These are phyloP conservation scores for Amphibolis antarctica DNA, from an alignment of 106 monocot genomes.

Conservation along the genomic window DNA sequence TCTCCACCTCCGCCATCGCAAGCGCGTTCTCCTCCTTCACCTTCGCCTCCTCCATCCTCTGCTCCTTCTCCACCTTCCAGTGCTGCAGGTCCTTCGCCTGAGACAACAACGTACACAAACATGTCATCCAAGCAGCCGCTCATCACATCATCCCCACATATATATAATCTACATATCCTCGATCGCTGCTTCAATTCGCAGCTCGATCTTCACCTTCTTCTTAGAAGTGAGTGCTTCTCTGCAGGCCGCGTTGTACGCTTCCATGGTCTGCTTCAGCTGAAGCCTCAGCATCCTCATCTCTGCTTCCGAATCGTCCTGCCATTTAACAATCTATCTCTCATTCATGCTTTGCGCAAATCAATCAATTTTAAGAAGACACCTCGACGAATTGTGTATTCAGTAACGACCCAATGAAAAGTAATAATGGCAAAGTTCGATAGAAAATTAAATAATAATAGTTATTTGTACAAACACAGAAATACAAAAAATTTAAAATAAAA, in stretches of 20 bases:
- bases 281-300: constrained; percentile 25
- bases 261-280: constrained; percentile 17
- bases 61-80: constrained; percentile 50
- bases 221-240: constrained; percentile 4
- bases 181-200: neutral
- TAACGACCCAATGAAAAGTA: no score
- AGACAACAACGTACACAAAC: neutral
- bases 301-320: constrained; percentile 25
- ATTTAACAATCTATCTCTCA: no score
- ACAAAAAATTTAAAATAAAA: no score
- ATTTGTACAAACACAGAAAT: no score
- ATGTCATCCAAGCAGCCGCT: no score
- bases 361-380: no score
- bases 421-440: no score
- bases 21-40: constrained; percentile 34
- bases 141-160: no score
- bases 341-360: no score
- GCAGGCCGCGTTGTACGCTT: constrained; percentile 16
- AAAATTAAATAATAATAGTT: no score
- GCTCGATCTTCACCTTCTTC: constrained; percentile 3
- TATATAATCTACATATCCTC: neutral
- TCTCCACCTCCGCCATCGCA: constrained; percentile 46
- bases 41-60: constrained; percentile 31
- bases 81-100: constrained; percentile 48
- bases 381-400: no score